Evolutionary conservation across 176 grass and related monocot species (phyloP), one percentile per base, ranked within the genome.

Genomic region (Phyllostachys edulis): DNA sequence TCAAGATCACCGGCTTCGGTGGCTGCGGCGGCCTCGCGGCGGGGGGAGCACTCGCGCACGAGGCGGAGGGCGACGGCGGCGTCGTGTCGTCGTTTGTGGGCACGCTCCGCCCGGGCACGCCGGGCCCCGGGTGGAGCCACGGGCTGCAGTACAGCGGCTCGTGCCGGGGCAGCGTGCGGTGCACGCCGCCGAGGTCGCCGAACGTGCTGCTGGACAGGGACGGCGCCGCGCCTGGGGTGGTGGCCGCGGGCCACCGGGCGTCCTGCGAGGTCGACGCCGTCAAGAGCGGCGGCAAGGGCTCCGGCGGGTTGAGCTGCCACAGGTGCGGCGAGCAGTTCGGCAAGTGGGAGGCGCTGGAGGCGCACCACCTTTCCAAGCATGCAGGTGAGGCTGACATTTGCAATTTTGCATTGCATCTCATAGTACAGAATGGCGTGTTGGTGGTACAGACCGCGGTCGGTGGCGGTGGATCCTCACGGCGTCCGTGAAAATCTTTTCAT

Each of bases 301-400:
- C 84, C 24, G 60, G 24, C 64, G 65, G 86, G 11, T 50, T 84
- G 6, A 90, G 81, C 80, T 97, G 94, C 82, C 91, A 97, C 83
- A 59, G 82, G 34, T 97, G 94, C 71, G 76, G 87, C 15, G 89
- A 97, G 75, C 94, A 92, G 60, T 94, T 97, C 72, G 18, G 54
- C 55, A 97, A 94, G 71, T 90, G 89, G 91, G 94, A 97, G 81
- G 85, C 94, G 46, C 90, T 97, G 34, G 94, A 97, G 84, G 87
- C 89, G 52, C 94, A 97, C 82, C 94, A 97, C 78, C 91, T 97
- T 80, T 92, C 87, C 67, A 94, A 92, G 85, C 94, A 97, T 68
- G 94, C 94, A 90, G 94, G 94, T 96, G 67, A 74, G 82, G 17
- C 63, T 51, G 44, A 39, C 16, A 69, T 80, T 18, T 62, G 16